A percentile compares a stretch with the other conserved stretches of the same genome.
Evolutionary conservation across 2,329 filamentous ascomycete species (phyloP).

Genomic region (Aspergillus tubingensis): DNA sequence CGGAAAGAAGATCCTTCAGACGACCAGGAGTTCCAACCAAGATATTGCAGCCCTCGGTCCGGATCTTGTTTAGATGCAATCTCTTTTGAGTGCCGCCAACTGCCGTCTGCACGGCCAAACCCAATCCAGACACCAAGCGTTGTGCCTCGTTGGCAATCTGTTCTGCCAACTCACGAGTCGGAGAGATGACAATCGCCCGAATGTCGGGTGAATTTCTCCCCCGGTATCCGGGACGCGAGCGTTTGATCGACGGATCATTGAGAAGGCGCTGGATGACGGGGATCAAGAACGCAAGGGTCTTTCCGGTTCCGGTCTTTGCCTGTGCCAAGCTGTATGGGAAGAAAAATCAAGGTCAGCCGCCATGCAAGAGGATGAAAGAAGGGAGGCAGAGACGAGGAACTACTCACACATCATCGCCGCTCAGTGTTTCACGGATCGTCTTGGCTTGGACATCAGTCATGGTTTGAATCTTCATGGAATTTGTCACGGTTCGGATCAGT

Average conservation of each 20-base stretch:
- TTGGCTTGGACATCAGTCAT: slow-evolving; percentile 93
- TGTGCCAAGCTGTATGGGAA: slow-evolving; percentile 70
- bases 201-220: slow-evolving; percentile 46
- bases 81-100: slow-evolving; percentile 87
- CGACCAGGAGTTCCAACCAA: slow-evolving; percentile 89
- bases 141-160: slow-evolving; percentile 71
- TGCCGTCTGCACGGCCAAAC: slow-evolving; percentile 71
- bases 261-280: slow-evolving; percentile 82
- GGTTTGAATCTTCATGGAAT: slow-evolving; percentile 71
- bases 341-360: slow-evolving; percentile 23
- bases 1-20: slow-evolving; percentile 75
- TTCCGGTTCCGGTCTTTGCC: slow-evolving; percentile 95
- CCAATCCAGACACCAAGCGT: slow-evolving; percentile 65
- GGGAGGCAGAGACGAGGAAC: not conserved
- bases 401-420: slow-evolving; percentile 78
- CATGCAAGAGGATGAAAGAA: not conserved
- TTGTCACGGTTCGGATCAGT: slow-evolving; percentile 68
- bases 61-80: slow-evolving; percentile 66
- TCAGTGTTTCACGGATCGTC: slow-evolving; percentile 78
- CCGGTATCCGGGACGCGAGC: not conserved
- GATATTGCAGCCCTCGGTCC: slow-evolving; percentile 78
- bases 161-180: slow-evolving; percentile 64
- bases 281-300: slow-evolving; percentile 90
- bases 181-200: slow-evolving; percentile 62
- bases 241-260: slow-evolving; percentile 52